Conservation (phyloP, 2,329 filamentous ascomycete genomes). For the Colletotrichum limetticola region DNA sequence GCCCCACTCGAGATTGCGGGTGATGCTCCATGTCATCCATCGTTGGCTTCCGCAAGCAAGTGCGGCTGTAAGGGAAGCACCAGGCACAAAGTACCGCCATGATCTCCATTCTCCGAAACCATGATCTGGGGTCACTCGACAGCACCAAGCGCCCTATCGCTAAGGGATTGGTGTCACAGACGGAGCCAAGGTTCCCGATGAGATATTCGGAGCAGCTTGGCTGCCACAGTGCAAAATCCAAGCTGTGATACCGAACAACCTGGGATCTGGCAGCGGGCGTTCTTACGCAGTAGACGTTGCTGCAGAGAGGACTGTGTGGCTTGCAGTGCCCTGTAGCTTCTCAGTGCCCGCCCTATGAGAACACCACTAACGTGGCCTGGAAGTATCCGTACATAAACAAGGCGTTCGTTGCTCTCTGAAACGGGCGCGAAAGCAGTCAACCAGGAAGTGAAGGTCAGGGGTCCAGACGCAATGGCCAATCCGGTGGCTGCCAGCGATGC, state of each 20-base stretch:
- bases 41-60: background rate
- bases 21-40: background rate
- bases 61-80: background rate
- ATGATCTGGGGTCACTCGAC: background rate
- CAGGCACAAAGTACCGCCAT: background rate
- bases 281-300: no score
- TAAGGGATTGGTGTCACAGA: background rate
- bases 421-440: background rate
- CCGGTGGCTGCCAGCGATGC: background rate
- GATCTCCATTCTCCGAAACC: background rate
- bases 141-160: background rate
- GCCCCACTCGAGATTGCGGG: background rate
- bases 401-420: background rate
- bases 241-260: background rate
- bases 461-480: slow-evolving; percentile 9
- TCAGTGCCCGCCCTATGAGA: no score
- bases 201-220: background rate
- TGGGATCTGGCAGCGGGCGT: no score
- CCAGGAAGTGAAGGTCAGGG: background rate
- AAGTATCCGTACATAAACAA: background rate
- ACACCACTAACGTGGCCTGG: background rate
- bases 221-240: background rate
- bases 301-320: background rate
- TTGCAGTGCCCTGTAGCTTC: no score
- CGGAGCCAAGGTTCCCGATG: background rate